Base-by-base conservation (phyloP, 495 filamentous ascomycete species). In the Tuber calosporum region DNA sequence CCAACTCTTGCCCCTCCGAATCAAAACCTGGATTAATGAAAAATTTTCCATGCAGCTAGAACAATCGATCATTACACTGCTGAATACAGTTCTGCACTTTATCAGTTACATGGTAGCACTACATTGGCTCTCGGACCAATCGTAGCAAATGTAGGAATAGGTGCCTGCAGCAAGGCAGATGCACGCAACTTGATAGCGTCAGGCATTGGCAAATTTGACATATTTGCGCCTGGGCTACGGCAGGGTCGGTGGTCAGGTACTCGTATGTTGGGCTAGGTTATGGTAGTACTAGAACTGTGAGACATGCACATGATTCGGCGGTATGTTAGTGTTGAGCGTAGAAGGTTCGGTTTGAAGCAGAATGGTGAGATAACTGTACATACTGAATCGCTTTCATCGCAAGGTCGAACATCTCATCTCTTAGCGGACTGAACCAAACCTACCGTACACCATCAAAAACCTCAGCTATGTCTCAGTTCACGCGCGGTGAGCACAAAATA, bases 281-380 rank as follows among this genome's bases (percentile, higher is more conserved):
- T 62, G 53, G 53, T 62, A 11, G 53, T 34, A 62, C 53, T 30
- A 62, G n/a, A 62, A 58, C 48, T 58, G n/a, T n/a, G 48, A 58
- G 48, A 58, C 48, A 9, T 34, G 53, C 13, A 62, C 13, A 34
- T 30, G 26, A 58, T 58, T 58, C 26, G 26, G 26, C 26, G 53
- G 26, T 26, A 34, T 2, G 7, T 3, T 7, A 43, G 42, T 41
- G 11, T 19, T 43, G 26, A 11, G 22, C 9, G 8, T 13, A 30
- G 48, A 30, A 17, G 53, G 53, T 62, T 26, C 53, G 4, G 53
- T 17, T 62, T n/a, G 22, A 53, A 0, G 1, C 9, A 8, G 22
- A 11, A n/a, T 5, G 45, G n/a, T 48, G 48, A 58, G n/a, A 62
- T 62, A 58, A n/a, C n/a, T n/a, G n/a, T 38, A 8, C 6, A 1